phyloP scores from a whole-genome alignment of 768 basidiomycete genomes.

The Hericium rajendrae region DNA sequence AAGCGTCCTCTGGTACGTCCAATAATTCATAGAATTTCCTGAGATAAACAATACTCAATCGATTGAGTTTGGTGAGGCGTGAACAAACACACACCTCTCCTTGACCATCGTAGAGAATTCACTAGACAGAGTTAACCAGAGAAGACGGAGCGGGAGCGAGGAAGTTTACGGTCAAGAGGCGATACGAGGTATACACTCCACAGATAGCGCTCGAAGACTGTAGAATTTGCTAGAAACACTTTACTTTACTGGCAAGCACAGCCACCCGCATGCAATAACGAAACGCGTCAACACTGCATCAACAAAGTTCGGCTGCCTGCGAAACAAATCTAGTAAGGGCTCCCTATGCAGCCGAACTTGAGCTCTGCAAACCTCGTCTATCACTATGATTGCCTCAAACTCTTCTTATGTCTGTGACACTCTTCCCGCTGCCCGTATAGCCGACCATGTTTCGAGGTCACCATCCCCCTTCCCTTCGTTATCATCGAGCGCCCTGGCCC shows the following conservation, averaged over 20 bases:
- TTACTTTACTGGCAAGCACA: no score
- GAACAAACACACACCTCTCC: constrained; percentile 44
- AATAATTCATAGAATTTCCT: constrained; percentile 93
- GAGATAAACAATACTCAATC: constrained; percentile 6
- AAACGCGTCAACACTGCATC: background rate
- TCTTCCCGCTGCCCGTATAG: constrained; percentile 52
- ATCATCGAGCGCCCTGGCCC: constrained; percentile 13
- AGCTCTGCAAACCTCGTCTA: no score
- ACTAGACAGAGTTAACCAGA: constrained; percentile 5
- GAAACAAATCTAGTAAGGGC: no score
- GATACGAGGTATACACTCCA: constrained; percentile 10
- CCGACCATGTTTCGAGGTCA: constrained; percentile 15
- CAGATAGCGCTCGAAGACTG: constrained; percentile 28
- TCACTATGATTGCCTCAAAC: no score
- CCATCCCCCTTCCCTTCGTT: constrained; percentile 16
- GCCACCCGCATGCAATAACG: no score
- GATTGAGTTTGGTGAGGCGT: background rate
- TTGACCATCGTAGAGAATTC: constrained; percentile 43
- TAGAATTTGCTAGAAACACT: constrained; percentile 24
- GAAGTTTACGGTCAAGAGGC: constrained; percentile 1
- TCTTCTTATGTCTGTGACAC: constrained; percentile 59
- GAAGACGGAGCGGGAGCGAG: constrained; percentile 4
- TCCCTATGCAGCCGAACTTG: no score
- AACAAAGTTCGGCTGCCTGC: background rate
- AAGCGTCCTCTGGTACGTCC: constrained; percentile 70